Evolutionary conservation across 805 yeast species (phyloP).

Genomic region (Schizosaccharomyces lindneri): DNA sequence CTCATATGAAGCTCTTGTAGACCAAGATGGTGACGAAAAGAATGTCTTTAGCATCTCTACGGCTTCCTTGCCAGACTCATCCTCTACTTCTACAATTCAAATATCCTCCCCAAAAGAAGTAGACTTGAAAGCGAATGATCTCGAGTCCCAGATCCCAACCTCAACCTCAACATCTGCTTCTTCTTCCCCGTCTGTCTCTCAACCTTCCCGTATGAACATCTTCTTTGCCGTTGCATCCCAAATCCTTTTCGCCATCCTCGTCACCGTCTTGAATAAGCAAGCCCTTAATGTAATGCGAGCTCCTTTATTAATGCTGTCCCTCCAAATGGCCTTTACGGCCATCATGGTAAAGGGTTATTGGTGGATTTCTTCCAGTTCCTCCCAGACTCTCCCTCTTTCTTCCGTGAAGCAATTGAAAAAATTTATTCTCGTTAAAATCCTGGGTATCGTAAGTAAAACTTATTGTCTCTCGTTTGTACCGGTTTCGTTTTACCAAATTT

Average conservation of each 20-base stretch:
- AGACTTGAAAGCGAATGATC: not conserved
- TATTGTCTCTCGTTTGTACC: slow-evolving; percentile 1
- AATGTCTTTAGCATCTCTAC: too few relatives aligned
- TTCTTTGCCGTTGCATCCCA: not conserved
- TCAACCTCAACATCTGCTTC: not conserved
- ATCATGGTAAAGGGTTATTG: not conserved
- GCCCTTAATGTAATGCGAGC: not conserved
- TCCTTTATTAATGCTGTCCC: not conserved
- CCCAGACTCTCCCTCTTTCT: not conserved
- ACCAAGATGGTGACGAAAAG: too few relatives aligned
- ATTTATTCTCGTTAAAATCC: not conserved
- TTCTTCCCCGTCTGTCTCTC: not conserved
- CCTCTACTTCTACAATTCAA: too few relatives aligned
- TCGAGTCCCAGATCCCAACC: not conserved
- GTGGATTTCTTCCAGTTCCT: not conserved
- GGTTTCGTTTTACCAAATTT: slow-evolving; percentile 2
- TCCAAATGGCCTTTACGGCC: not conserved
- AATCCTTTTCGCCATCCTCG: not conserved
- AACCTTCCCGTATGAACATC: not conserved
- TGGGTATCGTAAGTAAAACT: slow-evolving; percentile 1
- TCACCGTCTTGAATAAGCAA: not conserved
- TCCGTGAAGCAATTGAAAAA: not conserved
- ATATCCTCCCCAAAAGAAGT: not conserved
- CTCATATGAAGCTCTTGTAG: too few relatives aligned
- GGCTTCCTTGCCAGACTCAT: too few relatives aligned